Evolutionary conservation across 345 rosid species (phyloP).

Genomic region (Anacardium occidentale): DNA sequence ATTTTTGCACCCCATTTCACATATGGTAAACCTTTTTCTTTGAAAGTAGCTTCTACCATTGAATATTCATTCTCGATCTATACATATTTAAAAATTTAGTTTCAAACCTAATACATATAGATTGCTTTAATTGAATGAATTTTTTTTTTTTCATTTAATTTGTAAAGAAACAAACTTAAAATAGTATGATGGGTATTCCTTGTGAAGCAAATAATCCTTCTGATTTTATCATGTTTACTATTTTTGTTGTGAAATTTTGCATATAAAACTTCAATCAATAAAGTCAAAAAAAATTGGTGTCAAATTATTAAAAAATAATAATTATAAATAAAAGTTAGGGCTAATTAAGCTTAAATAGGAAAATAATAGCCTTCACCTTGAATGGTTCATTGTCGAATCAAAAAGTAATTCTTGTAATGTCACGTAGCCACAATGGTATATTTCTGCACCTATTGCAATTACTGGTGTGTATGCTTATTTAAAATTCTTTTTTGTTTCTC

Average conservation of each 20-base stretch:
- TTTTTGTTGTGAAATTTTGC: conserved; percentile 33
- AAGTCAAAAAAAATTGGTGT: neutral
- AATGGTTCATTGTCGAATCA: conserved; percentile 37
- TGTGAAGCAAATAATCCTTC: conserved; percentile 32
- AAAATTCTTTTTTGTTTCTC: too few species aligned
- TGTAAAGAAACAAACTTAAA: conserved; percentile 20
- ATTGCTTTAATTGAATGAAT: too few species aligned
- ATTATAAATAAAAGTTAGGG: too few species aligned
- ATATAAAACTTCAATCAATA: conserved; percentile 22
- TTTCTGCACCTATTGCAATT: conserved; percentile 33
- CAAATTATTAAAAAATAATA: too few species aligned
- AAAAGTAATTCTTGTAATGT: conserved; percentile 31
- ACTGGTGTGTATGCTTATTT: too few species aligned
- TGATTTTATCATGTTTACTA: conserved; percentile 37
- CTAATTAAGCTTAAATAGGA: neutral
- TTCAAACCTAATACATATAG: too few species aligned
- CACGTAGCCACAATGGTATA: conserved; percentile 43
- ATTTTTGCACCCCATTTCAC: neutral
- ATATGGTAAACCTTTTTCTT: too few species aligned
- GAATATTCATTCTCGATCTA: too few species aligned
- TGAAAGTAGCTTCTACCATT: too few species aligned
- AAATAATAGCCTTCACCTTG: conserved; percentile 21
- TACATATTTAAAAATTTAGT: too few species aligned
- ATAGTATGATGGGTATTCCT: conserved; percentile 27
- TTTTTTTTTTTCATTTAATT: too few species aligned